Base-by-base conservation (phyloP, 305 asterid genomes). In the Fraxinus xanthoxyloides region DNA sequence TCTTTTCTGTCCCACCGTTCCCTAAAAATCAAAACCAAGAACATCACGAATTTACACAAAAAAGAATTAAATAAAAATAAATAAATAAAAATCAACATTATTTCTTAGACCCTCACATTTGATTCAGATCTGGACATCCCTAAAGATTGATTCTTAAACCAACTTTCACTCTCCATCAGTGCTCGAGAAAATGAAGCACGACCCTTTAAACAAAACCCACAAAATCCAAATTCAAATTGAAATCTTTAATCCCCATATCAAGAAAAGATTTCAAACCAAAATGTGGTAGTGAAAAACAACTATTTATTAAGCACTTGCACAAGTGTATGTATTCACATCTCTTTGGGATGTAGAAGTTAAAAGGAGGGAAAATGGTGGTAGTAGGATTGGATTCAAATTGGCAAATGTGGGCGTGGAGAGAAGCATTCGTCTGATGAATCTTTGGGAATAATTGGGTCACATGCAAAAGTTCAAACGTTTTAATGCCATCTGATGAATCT, bases 41-140 rank as follows among this genome's bases (percentile, higher is more conserved):
- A 65, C 43, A 31, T 2, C 80, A 38, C 13, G 40, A 78, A 76
- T 21, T 36, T 34, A 40, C 2, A 31, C 30, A 0, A 28, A 13
- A 38, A 30, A 8, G 30, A 38, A 28, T 0, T 12, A 59, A 17
- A 80, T 5, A 2, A 72, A 77, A 32, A 9, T 4, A n/a, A 51
- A 61, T 6, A 76, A 4, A 34, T 24, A 76, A 31, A n/a, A 74
- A 56, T 65, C 61, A 79, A 7, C 23, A 8, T 40, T 40, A 51
- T 80, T 77, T 72, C 7, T 19, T 83, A 82, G 59, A 48, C 26
- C 19, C 84, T 77, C 84, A 91, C 92, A 90, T 84, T 85, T 77
- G 82, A 34, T 80, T 89, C 91, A 86, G 95, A 92, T 91, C 92
- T 86, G 86, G 75, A 82, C 78, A 77, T 73, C 69, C 67, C 86